These are phyloP conservation scores for Nephelium lappaceum DNA, from an alignment of 345 rosid species.

Conservation along the genomic window DNA sequence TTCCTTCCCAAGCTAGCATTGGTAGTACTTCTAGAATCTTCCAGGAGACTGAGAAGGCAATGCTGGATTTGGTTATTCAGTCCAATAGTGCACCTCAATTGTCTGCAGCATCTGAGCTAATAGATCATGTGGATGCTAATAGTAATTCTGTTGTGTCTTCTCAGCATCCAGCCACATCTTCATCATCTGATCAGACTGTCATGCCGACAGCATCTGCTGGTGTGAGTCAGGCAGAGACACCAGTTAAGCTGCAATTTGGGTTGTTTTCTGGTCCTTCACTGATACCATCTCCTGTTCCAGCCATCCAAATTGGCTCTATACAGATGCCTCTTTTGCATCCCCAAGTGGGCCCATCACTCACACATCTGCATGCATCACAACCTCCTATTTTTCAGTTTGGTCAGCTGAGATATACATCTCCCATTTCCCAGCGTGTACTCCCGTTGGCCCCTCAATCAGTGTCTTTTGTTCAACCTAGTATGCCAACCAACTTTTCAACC, in stretches of 20 bases:
- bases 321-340: constrained; percentile 98
- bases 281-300: constrained; percentile 91
- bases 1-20: constrained; percentile 39
- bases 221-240: constrained; percentile 58
- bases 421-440: constrained; percentile 73
- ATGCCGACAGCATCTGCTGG: constrained; percentile 40
- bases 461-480: constrained; percentile 56
- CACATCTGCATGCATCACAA: constrained; percentile 68
- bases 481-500: constrained; percentile 43
- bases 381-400: constrained; percentile 91
- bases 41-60: constrained; percentile 57
- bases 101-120: constrained; percentile 39
- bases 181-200: constrained; percentile 53
- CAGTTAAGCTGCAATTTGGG: constrained; percentile 91
- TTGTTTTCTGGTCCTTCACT: constrained; percentile 91
- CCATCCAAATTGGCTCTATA: constrained; percentile 99
- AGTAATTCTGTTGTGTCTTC: constrained; percentile 37
- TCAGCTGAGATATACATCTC: constrained; percentile 78
- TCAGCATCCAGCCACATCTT: constrained; percentile 36
- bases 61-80: constrained; percentile 52
- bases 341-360: constrained; percentile 60
- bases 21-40: constrained; percentile 49
- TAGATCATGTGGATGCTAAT: constrained; percentile 42
- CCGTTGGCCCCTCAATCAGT: constrained; percentile 64
- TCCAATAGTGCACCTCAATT: constrained; percentile 38